Percentiles rank a stretch among this genome's conserved stretches.
Evolutionary conservation across 2,329 filamentous ascomycete species (phyloP).

Genomic region (Emergomyces pasteurianus): DNA sequence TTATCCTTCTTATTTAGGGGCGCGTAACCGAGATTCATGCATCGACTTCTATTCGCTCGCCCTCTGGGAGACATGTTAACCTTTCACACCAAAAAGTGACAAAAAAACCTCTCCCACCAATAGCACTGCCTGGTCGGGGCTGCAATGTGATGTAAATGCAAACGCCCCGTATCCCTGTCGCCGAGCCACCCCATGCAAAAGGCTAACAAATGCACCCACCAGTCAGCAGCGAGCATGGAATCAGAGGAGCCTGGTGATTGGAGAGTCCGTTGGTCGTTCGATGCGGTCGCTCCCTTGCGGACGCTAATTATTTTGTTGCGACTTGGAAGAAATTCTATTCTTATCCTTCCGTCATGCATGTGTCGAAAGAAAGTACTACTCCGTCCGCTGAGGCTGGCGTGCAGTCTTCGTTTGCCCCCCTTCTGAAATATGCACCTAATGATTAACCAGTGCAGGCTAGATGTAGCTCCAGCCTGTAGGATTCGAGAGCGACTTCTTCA

Average conservation of each 20-base stretch:
- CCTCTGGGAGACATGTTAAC: background rate
- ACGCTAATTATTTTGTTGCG: background rate
- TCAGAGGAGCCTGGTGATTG: background rate
- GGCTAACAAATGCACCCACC: background rate
- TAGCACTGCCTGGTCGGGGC: background rate
- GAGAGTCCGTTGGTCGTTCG: background rate
- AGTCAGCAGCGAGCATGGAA: background rate
- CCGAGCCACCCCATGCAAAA: background rate
- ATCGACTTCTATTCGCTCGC: background rate
- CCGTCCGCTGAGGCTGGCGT: too few species aligned
- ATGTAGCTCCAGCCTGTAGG: background rate
- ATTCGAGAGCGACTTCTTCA: background rate
- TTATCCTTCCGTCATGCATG: background rate
- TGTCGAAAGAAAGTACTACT: too few species aligned
- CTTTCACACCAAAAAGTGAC: background rate
- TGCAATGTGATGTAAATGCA: background rate
- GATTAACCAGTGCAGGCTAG: background rate
- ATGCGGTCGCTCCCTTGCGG: background rate
- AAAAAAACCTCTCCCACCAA: background rate
- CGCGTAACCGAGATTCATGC: background rate
- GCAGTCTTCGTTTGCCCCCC: background rate
- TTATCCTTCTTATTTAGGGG: background rate
- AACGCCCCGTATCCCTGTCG: background rate
- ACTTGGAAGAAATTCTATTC: background rate
- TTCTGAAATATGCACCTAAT: background rate